A percentile compares a stretch with the other conserved stretches of the same genome.
Evolutionary conservation across 2,329 filamentous ascomycete genomes (phyloP).

Genomic region (Aureobasidium leucospermi): DNA sequence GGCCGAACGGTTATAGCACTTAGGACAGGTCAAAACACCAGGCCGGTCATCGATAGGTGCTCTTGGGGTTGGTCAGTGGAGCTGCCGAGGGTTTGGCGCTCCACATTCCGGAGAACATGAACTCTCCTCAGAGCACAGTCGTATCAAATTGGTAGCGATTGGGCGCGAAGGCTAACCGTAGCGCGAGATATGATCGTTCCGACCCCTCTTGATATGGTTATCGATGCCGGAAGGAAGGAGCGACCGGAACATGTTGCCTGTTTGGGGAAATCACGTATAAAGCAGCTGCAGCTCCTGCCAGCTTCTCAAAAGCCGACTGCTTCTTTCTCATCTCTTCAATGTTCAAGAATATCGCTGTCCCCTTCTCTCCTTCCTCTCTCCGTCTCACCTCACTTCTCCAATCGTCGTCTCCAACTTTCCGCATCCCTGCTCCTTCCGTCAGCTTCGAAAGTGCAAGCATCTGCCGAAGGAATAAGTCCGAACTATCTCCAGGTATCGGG

Average conservation of each 20-base stretch:
- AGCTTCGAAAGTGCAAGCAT: background rate
- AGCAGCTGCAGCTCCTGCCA: background rate
- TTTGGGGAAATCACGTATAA: slow-evolving; percentile 8
- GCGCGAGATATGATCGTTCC: background rate
- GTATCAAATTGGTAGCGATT: background rate
- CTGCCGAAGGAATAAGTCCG: slow-evolving; percentile 7
- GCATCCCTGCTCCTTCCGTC: background rate
- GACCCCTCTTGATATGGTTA: slow-evolving; percentile 10
- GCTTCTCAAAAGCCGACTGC: slow-evolving; percentile 4
- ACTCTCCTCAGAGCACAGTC: background rate
- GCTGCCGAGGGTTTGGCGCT: no score
- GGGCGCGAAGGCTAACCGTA: background rate
- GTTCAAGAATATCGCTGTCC: background rate
- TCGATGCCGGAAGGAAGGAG: slow-evolving; percentile 1
- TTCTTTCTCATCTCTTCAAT: background rate
- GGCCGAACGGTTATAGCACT: no score
- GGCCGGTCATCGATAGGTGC: no score
- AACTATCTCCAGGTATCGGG: slow-evolving; percentile 11
- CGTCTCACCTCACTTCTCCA: background rate
- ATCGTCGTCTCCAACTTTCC: background rate
- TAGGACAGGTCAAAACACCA: no score
- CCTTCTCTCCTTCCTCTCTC: background rate
- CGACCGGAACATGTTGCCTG: slow-evolving; percentile 1
- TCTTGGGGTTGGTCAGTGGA: no score
- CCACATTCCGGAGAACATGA: background rate